Base-by-base conservation (phyloP, 1,284 basidiomycete species). In the Cutaneotrichosporon cyanovorans region DNA sequence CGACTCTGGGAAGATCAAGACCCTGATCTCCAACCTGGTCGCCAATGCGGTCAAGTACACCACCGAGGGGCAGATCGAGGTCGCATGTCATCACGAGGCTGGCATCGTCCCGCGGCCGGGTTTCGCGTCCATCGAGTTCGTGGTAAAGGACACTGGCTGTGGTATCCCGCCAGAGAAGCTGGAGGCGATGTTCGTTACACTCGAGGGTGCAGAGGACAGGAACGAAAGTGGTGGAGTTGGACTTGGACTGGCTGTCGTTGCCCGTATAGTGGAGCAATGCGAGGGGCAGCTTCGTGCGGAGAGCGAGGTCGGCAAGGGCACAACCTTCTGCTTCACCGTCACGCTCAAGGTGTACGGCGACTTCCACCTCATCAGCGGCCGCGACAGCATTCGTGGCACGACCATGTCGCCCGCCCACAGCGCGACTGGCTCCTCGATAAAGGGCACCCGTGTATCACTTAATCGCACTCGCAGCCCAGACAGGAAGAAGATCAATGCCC, bases 21-120 rank as follows among this genome's bases (percentile, higher is more conserved):
- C 85, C 1, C 81, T 89, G 22, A 78, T 93, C 1, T 83, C 85
- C 37, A 91, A 90, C 63, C 71, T 90, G 34, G 84, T 85, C 12
- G 85, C 83, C 1, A 91, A 93, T 63, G 81, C 86, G 22, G 85
- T 89, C 57, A 86, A 87, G 74, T 86, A 84, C 65, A 91, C 87
- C 7, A 60, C 70, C 0, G 54, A 75, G 21, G 87, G 87, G 5
- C 74, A 71, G 12, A 82, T 92, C 40, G 76, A 75, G 15, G 80
- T 91, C 6, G 74, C 75, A 40, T 85, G 84, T 52, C 59, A 40
- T 7, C 15, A 32, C 11, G 56, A 48, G 20, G 44, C 47, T 1
- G 16, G 36, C 18, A 28, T 23, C 12, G 30, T 20, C 8, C 42
- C n/a, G 18, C 20, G 37, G 15, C 33, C 25, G 2, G 54, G 55